These are phyloP conservation scores for Aquilaria malaccensis DNA, from an alignment of 345 rosid genomes.

Conservation along the genomic window DNA sequence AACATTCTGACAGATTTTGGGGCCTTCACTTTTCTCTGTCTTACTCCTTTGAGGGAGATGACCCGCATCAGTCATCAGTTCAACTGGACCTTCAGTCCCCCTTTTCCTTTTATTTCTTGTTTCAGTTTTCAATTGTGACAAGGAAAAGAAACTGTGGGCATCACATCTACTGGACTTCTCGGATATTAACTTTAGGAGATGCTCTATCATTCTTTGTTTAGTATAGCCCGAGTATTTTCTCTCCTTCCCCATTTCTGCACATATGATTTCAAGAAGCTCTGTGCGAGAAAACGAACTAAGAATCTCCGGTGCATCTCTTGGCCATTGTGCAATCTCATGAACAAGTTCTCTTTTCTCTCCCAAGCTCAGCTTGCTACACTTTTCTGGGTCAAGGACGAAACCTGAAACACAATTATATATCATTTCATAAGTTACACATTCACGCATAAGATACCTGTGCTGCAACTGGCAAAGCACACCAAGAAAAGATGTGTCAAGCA, in stretches of 20 bases:
- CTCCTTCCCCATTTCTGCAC: constrained; percentile 84
- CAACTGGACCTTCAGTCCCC: constrained; percentile 25
- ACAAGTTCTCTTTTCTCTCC: constrained; percentile 65
- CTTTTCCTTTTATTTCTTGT: constrained; percentile 36
- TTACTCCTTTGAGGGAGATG: constrained; percentile 15
- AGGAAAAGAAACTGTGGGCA: not conserved
- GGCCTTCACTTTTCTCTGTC: constrained; percentile 22
- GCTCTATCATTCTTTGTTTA: constrained; percentile 67
- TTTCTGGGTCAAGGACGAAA: constrained; percentile 42
- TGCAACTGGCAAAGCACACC: too few species aligned
- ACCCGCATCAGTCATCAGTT: constrained; percentile 14
- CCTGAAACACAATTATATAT: constrained; percentile 19
- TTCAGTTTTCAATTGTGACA: constrained; percentile 15
- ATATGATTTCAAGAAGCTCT: constrained; percentile 74
- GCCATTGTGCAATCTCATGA: constrained; percentile 45
- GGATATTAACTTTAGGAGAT: constrained; percentile 53
- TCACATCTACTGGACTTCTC: constrained; percentile 27
- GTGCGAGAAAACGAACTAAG: constrained; percentile 67
- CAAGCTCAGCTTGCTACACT: constrained; percentile 48
- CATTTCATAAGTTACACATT: too few species aligned
- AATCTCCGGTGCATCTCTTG: constrained; percentile 52
- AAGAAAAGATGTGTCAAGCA: too few species aligned
- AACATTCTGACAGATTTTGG: constrained; percentile 47
- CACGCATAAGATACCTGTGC: too few species aligned
- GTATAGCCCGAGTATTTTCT: constrained; percentile 67